Conservation (phyloP, 495 filamentous ascomycete genomes). For the Coniosporium apollinis region DNA sequence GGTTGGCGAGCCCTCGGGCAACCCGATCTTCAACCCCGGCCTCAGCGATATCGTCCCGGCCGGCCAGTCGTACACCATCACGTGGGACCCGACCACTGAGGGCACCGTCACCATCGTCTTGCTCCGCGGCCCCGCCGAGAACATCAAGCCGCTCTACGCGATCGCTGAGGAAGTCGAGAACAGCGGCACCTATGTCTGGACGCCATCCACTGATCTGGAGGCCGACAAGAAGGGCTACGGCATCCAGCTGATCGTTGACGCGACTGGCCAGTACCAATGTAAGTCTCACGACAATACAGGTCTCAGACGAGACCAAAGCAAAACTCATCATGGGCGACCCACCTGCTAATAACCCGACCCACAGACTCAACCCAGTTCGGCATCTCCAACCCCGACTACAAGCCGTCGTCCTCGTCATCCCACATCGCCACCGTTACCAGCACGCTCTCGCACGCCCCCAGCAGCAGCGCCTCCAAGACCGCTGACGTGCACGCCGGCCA, state of each 20-base stretch:
- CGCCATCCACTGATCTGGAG: slow-evolving; percentile 31
- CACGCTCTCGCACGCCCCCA: too few species aligned
- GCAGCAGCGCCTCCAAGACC: too few species aligned
- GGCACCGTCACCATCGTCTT: slow-evolving; percentile 43
- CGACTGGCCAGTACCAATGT: slow-evolving; percentile 46
- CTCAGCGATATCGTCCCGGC: slow-evolving; percentile 36
- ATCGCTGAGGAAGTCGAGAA: slow-evolving; percentile 41
- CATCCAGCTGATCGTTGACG: slow-evolving; percentile 46
- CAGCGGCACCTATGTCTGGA: slow-evolving; percentile 42
- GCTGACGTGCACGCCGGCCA: too few species aligned
- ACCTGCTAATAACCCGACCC: not conserved
- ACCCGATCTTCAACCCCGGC: slow-evolving; percentile 37
- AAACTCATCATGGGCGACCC: too few species aligned
- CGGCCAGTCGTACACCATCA: slow-evolving; percentile 42
- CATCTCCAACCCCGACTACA: slow-evolving; percentile 28
- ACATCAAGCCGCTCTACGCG: slow-evolving; percentile 36
- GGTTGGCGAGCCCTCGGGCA: slow-evolving; percentile 32
- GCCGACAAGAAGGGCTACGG: slow-evolving; percentile 39
- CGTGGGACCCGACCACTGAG: slow-evolving; percentile 36
- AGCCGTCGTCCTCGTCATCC: slow-evolving; percentile 1
- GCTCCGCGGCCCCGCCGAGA: slow-evolving; percentile 40
- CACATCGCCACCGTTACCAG: too few species aligned
- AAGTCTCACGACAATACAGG: not conserved
- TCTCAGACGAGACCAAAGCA: too few species aligned
- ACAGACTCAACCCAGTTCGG: slow-evolving; percentile 47